phyloP scores from a whole-genome alignment of 106 monocot species.

The Acorus calamus region DNA sequence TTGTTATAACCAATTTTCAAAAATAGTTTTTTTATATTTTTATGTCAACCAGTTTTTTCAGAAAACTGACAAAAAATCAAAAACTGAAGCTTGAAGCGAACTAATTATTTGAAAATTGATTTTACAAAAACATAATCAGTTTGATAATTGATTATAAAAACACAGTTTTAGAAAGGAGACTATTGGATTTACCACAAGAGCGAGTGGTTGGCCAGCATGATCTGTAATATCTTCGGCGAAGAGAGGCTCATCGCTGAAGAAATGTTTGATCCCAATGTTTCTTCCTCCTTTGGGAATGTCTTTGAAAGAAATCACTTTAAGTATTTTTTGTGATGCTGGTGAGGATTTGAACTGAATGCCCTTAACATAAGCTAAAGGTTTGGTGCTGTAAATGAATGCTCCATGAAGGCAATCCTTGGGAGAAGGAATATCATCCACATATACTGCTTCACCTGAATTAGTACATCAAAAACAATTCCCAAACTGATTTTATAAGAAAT shows the following conservation, averaged over 20 bases:
- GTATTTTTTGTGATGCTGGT: conserved; percentile 26
- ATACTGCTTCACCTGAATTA: conserved; percentile 65
- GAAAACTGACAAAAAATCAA: too few relatives aligned
- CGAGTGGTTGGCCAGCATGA: conserved; percentile 74
- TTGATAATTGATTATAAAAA: background rate
- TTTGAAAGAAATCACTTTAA: conserved; percentile 26
- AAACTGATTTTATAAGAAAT: too few relatives aligned
- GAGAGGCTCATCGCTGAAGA: conserved; percentile 44
- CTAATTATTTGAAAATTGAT: too few relatives aligned
- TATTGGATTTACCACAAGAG: conserved; percentile 79
- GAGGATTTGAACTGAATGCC: conserved; percentile 38
- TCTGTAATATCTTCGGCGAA: conserved; percentile 49
- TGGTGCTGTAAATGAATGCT: conserved; percentile 61
- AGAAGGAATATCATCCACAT: conserved; percentile 78
- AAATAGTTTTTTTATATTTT: too few relatives aligned
- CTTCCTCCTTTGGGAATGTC: conserved; percentile 69
- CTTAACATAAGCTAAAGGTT: conserved; percentile 37
- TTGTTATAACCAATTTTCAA: too few relatives aligned
- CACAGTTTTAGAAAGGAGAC: background rate
- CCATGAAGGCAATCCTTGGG: conserved; percentile 61
- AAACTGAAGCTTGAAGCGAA: too few relatives aligned
- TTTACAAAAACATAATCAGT: background rate
- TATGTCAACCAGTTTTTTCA: too few relatives aligned
- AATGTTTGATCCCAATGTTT: conserved; percentile 31
- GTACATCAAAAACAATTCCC: too few relatives aligned